Percentiles rank a stretch among this genome's conserved stretches.
Evolutionary conservation across 2,329 filamentous ascomycete genomes (phyloP).

Genomic region (Pyricularia sp.): DNA sequence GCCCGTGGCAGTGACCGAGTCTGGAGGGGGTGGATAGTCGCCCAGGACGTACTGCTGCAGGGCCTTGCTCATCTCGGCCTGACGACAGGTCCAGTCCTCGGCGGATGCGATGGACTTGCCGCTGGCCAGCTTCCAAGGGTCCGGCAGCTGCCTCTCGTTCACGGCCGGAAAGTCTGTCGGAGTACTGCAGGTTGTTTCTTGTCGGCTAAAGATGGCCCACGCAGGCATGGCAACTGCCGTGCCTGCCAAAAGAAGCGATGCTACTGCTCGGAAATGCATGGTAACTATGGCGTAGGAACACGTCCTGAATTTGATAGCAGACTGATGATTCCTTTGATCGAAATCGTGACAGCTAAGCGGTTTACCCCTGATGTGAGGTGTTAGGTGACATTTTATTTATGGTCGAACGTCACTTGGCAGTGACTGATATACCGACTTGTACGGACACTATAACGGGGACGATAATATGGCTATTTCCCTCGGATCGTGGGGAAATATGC

Average conservation of each 20-base stretch:
- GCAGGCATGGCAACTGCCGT: slow-evolving; percentile 20
- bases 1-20: slow-evolving; percentile 26
- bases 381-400: neutral
- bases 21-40: slow-evolving; percentile 27
- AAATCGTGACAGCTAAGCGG: neutral
- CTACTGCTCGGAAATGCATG: slow-evolving; percentile 8
- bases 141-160: slow-evolving; percentile 19
- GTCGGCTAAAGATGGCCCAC: slow-evolving; percentile 18
- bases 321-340: neutral
- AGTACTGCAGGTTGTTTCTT: neutral
- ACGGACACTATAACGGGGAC: neutral
- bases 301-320: neutral
- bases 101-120: slow-evolving; percentile 26
- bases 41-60: slow-evolving; percentile 34
- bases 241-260: slow-evolving; percentile 18
- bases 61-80: slow-evolving; percentile 27
- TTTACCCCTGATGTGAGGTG: neutral
- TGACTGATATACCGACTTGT: neutral
- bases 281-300: neutral
- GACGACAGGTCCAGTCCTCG: slow-evolving; percentile 29
- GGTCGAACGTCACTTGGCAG: neutral
- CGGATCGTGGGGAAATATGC: neutral
- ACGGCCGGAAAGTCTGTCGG: slow-evolving; percentile 16
- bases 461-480: neutral
- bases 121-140: slow-evolving; percentile 31